These are phyloP conservation scores for Boletus coccyginus DNA, from an alignment of 768 basidiomycete species.

Conservation along the genomic window DNA sequence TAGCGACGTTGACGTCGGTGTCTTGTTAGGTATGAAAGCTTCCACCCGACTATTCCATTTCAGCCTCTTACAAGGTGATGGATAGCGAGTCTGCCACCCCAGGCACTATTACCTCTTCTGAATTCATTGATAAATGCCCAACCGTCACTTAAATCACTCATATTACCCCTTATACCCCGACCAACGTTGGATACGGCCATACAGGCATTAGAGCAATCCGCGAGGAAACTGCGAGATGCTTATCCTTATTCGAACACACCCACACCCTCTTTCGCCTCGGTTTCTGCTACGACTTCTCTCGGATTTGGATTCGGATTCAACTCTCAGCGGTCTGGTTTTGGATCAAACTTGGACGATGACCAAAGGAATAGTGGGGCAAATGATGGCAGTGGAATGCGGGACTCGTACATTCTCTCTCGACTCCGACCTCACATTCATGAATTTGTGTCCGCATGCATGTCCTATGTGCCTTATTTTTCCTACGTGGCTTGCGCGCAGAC, in stretches of 20 bases:
- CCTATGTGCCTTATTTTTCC: slow-evolving; percentile 86
- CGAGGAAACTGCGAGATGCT: slow-evolving; percentile 74
- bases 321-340: slow-evolving; percentile 30
- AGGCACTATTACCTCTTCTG: slow-evolving; percentile 72
- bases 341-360: slow-evolving; percentile 28
- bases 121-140: slow-evolving; percentile 64
- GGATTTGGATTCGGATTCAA: slow-evolving; percentile 29
- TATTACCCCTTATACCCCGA: slow-evolving; percentile 80
- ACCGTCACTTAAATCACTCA: slow-evolving; percentile 66
- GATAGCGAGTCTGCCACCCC: slow-evolving; percentile 73
- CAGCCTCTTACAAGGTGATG: slow-evolving; percentile 11
- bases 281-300: slow-evolving; percentile 34
- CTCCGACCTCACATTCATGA: slow-evolving; percentile 73
- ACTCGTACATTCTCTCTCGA: slow-evolving; percentile 74
- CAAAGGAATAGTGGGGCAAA: slow-evolving; percentile 20
- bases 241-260: slow-evolving; percentile 72
- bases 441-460: slow-evolving; percentile 72
- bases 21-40: slow-evolving; percentile 63
- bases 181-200: slow-evolving; percentile 75
- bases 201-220: slow-evolving; percentile 63
- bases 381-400: slow-evolving; percentile 66
- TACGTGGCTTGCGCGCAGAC: slow-evolving; percentile 38
- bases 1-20: slow-evolving; percentile 66
- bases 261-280: slow-evolving; percentile 30
- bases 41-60: not conserved